These are phyloP conservation scores for Grigorovia transvaalensis DNA, from an alignment of 805 yeast species.

Conservation along the genomic window DNA sequence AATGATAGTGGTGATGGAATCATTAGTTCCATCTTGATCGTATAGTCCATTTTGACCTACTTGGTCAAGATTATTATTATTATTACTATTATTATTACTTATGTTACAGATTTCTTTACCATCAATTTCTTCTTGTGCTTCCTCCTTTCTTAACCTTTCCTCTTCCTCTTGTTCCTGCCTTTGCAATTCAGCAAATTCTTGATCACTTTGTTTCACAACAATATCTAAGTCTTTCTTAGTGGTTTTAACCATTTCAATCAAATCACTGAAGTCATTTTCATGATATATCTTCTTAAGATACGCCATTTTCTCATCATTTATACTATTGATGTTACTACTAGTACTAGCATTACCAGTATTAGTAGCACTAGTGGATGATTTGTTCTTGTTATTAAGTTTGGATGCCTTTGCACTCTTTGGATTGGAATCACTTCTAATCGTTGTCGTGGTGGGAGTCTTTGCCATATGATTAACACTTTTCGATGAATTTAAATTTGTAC, in stretches of 20 bases:
- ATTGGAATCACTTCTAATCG: not conserved
- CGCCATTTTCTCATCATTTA: not conserved
- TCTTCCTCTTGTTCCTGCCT: conserved; percentile 3
- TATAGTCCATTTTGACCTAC: not conserved
- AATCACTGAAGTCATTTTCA: conserved; percentile 20
- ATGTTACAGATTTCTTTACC: not conserved
- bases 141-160: not conserved
- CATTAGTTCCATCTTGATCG: not conserved
- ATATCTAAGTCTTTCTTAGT: conserved; percentile 22
- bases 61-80: not conserved
- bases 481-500: not conserved
- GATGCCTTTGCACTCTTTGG: not conserved
- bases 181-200: conserved; percentile 4
- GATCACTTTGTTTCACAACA: conserved; percentile 11
- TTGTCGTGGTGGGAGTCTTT: not conserved
- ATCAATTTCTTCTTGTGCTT: conserved; percentile 2
- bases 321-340: not conserved
- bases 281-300: conserved; percentile 21
- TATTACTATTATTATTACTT: no score
- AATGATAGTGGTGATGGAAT: not conserved
- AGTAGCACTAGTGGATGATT: not conserved
- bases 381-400: no score
- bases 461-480: not conserved
- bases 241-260: conserved; percentile 21
- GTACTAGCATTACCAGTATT: not conserved